Evolutionary conservation across 768 basidiomycete genomes (phyloP).

Genomic region (Pulveroboletus sp.): DNA sequence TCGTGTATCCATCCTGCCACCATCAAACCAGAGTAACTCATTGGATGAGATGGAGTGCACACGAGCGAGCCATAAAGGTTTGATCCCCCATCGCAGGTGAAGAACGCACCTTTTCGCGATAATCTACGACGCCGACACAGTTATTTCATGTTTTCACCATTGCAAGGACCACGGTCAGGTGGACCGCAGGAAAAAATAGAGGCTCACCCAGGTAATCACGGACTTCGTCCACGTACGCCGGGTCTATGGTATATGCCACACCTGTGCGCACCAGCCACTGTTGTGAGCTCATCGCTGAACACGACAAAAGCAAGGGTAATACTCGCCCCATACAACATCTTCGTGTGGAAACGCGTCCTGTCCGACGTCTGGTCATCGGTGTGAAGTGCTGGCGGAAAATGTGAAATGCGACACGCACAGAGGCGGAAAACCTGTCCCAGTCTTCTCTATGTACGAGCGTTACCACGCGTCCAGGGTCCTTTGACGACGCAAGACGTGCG

Average conservation of each 20-base stretch:
- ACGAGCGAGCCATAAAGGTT: neutral
- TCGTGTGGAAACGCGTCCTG: slow-evolving; percentile 32
- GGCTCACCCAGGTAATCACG: slow-evolving; percentile 73
- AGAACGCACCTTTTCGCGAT: slow-evolving; percentile 70
- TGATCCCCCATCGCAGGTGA: neutral
- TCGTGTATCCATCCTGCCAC: slow-evolving; percentile 81
- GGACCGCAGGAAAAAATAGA: neutral
- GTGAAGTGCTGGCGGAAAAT: too few species aligned
- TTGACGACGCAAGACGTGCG: neutral
- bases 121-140: slow-evolving; percentile 44
- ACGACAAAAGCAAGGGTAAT: neutral
- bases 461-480: slow-evolving; percentile 86
- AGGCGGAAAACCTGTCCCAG: slow-evolving; percentile 73
- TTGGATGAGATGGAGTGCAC: neutral
- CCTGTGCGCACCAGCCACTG: slow-evolving; percentile 43
- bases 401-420: slow-evolving; percentile 38
- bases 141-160: neutral
- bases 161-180: neutral
- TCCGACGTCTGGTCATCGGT: neutral
- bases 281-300: neutral
- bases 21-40: neutral
- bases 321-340: slow-evolving; percentile 60
- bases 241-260: slow-evolving; percentile 84
- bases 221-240: slow-evolving; percentile 67
- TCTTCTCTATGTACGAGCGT: slow-evolving; percentile 86